Base-by-base conservation (phyloP, 2,329 filamentous ascomycete genomes). In the Neonectria magnoliae region DNA sequence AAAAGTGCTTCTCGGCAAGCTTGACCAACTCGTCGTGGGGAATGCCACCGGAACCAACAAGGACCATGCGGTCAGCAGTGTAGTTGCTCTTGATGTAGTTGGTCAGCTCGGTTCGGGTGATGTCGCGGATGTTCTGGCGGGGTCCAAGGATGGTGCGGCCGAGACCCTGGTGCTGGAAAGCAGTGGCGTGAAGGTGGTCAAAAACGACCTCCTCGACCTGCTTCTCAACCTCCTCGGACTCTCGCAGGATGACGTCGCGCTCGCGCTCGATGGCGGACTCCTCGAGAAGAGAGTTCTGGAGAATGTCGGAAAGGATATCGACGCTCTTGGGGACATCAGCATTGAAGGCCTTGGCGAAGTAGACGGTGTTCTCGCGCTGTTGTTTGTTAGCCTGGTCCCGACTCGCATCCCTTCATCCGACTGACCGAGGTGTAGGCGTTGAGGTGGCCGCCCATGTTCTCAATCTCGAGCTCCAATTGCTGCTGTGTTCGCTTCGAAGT, bases 51-150 rank as follows among this genome's bases (percentile, higher is more conserved):
- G 96, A 91, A 79, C 94, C 94, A 74, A 98, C 96, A 52, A 99
- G 91, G 71, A 99, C 95, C 95, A 99, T 99, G 82, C 97, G 94
- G 85, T 99, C 96, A 72, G 96, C 95, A 64, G 94, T 98, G 88
- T 99, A 99, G 90, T 99, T 99, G 85, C 89, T 96, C 88, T 97
- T 97, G 88, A 99, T 98, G 86, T 99, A 99, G 86, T 92, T 92
- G 81, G 87, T 85, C 74, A 99, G 88, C 83, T 99, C 95, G 76
- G 93, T 89, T 77, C 94, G 91, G 82, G 92, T 91, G 84, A 99
- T 99, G 82, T 91, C 94, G 81, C 94, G 90, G 82, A 99, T 99
- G 88, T 99, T 99, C 87, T 99, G 90, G 84, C 94, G 94, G 74
- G 96, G 96, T 73, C 96, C 96, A 70, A 99, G 90, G 81, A 99